Base-by-base conservation (phyloP, 1,139 yeast species). In the Geotrichum macrosporum region DNA sequence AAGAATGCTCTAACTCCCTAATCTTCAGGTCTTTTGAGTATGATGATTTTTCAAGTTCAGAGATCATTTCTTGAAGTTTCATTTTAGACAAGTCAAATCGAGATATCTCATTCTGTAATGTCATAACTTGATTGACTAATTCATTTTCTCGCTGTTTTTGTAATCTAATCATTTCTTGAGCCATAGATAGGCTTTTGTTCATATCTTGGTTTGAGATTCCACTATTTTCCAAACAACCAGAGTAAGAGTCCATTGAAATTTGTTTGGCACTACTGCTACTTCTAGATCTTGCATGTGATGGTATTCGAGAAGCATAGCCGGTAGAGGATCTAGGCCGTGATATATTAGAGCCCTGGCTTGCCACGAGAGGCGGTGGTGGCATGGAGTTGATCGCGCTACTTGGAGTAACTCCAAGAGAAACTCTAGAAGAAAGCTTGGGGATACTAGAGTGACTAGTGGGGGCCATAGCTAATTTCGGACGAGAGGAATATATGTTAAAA, bases 41-140 rank as follows among this genome's bases (percentile, higher is more conserved):
- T 62, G 33, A 53, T 38, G 52, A 57, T 9, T 56, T 54, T 49
- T 50, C 50, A 61, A 57, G 19, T 35, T 71, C 71, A 2, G 65
- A 68, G 2, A 69, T 59, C 38, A 65, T 65, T 35, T 62, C 65
- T 31, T 40, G 33, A 8, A 46, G 30, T 24, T 41, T 40, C 10
- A 41, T 24, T 10, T 27, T 35, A 19, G 27, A 26, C 21, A 46
- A 32, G 8, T 39, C 37, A 20, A 36, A 31, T 9, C 32, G 42
- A 8, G 42, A n/a, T 13, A 31, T 35, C 9, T 46, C 45, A 20
- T 48, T 50, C 12, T 46, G 46, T n/a, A 37, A 30, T 16, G 41
- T 27, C 41, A 40, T 38, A 8, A 41, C 32, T 29, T 37, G 41
- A 29, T 37, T 37, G 9, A 18, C 20, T 16, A 37, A 12, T 12